These are phyloP conservation scores for Ilyonectria destructans DNA, from an alignment of 2,329 filamentous ascomycete species.

Conservation along the genomic window DNA sequence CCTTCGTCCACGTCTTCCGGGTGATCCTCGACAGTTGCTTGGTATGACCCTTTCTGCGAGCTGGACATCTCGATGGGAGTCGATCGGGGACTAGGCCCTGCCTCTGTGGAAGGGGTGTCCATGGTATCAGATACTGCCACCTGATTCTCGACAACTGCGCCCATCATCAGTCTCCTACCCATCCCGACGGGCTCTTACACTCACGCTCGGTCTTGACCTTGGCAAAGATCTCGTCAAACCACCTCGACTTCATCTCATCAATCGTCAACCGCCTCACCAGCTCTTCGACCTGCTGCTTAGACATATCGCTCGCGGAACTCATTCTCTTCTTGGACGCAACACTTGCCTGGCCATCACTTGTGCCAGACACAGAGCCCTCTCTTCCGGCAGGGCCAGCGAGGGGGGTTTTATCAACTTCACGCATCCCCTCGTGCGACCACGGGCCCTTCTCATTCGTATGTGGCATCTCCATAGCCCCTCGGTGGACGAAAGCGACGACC, in stretches of 20 bases:
- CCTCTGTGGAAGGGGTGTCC: slow-evolving; percentile 45
- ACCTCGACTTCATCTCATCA: slow-evolving; percentile 47
- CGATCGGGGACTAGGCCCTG: slow-evolving; percentile 40
- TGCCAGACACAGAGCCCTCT: slow-evolving; percentile 37
- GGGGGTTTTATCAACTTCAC: slow-evolving; percentile 40
- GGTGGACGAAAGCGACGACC: slow-evolving; percentile 17
- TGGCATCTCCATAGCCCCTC: slow-evolving; percentile 31
- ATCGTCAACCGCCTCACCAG: slow-evolving; percentile 44
- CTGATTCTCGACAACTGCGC: slow-evolving; percentile 41
- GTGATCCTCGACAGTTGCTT: slow-evolving; percentile 43
- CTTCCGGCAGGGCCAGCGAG: slow-evolving; percentile 12
- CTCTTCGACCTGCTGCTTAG: slow-evolving; percentile 47
- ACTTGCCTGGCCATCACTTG: slow-evolving; percentile 35
- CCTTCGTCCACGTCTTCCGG: slow-evolving; percentile 27
- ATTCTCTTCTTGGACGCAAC: slow-evolving; percentile 36
- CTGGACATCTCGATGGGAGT: slow-evolving; percentile 25
- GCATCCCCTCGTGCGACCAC: slow-evolving; percentile 28
- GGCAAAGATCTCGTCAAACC: slow-evolving; percentile 48
- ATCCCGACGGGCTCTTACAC: slow-evolving; percentile 5
- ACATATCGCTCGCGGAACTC: slow-evolving; percentile 42
- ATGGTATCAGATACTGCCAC: slow-evolving; percentile 6
- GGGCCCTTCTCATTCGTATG: slow-evolving; percentile 5
- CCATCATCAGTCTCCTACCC: not conserved
- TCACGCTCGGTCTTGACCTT: slow-evolving; percentile 50
- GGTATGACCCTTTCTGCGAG: slow-evolving; percentile 25